Base-by-base conservation (phyloP, 2,329 filamentous ascomycete genomes). In the Magnaporthiopsis incrustans region DNA sequence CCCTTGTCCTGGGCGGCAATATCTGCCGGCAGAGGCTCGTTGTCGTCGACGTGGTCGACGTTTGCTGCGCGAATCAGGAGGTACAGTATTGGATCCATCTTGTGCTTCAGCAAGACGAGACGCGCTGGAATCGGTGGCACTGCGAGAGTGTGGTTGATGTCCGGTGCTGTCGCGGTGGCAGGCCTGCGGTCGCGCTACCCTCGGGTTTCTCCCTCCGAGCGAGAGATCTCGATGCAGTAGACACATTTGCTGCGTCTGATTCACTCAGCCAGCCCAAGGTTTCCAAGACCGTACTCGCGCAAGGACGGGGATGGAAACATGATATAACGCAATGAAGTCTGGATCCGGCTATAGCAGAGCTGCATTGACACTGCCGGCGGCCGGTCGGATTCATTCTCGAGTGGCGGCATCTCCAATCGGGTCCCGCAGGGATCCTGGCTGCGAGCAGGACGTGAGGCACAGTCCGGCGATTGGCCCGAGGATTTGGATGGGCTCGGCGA, bases 1-100 rank as follows among this genome's bases (percentile, higher is more conserved):
- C 74, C 75, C 61, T 75, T 73, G 59, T 68, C 63, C 59, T 65
- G 30, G 22, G 56, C 59, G 1, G 60, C 59, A n/a, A 64, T 15
- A 14, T 50, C 59, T 18, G 63, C 53, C 2, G 63, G 50, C 7
- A 61, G 60, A 3, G 60, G 38, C 15, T 44, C 60, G 60, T 12
- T 27, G 6, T n/a, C 60, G 25, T 61, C 25, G 57, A 32, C 30
- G 57, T 32, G 33, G 38, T 53, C 38, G 2, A 61, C 38, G n/a
- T 44, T 61, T 14, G 60, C 38, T 2, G 60, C 60, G 30, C 33
- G 30, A 18, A 12, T 35, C 11, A 61, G 12, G 7, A 60, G 58
- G 5, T 14, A 14, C 15, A 60, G 18, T 32, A 32, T 32, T 6
- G 32, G 6, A 27, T 60, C 58, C 58, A 60, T 60, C 2, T 8